These are phyloP conservation scores for Jasminum sambac DNA, from an alignment of 257 asterid species.

Conservation along the genomic window DNA sequence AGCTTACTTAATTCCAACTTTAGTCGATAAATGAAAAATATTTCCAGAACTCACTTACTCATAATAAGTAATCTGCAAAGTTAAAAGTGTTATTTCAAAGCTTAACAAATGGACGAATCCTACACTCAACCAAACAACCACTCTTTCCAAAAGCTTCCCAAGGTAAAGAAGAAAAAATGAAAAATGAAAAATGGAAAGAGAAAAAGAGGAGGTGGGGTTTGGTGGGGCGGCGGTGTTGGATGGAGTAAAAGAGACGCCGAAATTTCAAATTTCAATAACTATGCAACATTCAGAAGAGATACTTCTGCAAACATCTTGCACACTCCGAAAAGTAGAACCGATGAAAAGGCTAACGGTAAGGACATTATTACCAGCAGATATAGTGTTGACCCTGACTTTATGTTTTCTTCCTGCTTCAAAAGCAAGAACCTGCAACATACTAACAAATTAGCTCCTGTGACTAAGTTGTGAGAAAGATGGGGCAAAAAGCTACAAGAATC, in stretches of 20 bases:
- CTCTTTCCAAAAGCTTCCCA: neutral
- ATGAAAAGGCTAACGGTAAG: constrained; percentile 4
- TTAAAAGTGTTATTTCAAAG: neutral
- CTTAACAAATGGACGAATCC: neutral
- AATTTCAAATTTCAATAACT: neutral
- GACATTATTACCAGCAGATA: constrained; percentile 74
- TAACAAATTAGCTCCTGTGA: constrained; percentile 7
- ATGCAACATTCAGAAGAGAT: neutral
- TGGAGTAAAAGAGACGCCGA: neutral
- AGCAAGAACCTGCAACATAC: constrained; percentile 66
- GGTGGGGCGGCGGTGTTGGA: too few species aligned
- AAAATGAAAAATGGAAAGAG: neutral
- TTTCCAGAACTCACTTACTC: neutral
- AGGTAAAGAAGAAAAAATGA: neutral
- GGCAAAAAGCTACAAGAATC: constrained; percentile 9
- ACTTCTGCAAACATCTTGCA: neutral
- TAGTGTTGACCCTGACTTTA: constrained; percentile 81
- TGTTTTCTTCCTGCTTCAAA: constrained; percentile 94
- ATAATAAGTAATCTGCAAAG: neutral
- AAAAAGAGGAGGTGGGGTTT: too few species aligned
- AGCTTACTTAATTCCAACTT: neutral
- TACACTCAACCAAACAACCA: neutral
- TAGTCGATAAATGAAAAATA: neutral
- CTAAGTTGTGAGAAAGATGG: neutral
- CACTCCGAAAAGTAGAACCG: neutral